A percentile compares a stretch with the other conserved stretches of the same genome.
These are phyloP conservation scores for Posidonia oceanica DNA, from an alignment of 116 monocot genomes.

Conservation along the genomic window DNA sequence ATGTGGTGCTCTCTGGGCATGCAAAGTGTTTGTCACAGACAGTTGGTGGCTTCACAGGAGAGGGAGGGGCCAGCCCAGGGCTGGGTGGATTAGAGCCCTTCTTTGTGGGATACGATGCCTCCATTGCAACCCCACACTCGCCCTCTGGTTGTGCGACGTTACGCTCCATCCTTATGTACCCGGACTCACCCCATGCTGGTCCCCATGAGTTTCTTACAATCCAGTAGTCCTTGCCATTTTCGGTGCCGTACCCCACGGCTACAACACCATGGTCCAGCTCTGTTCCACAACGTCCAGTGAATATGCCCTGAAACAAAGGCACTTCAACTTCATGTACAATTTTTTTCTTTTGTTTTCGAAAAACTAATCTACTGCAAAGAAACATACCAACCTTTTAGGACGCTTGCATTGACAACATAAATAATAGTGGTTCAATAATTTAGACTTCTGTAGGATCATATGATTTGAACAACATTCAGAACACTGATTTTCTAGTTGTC, in stretches of 20 bases:
- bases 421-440: too few species aligned
- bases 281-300: constrained; percentile 39
- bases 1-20: constrained; percentile 47
- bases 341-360: too few species aligned
- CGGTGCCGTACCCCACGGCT: constrained; percentile 51
- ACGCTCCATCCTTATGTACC: constrained; percentile 45
- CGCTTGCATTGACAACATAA: too few species aligned
- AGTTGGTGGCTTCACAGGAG: constrained; percentile 35
- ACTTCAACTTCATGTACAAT: too few species aligned
- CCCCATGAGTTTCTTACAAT: constrained; percentile 75
- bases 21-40: constrained; percentile 51
- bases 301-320: constrained; percentile 30
- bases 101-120: constrained; percentile 35
- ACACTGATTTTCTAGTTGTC: too few species aligned
- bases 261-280: constrained; percentile 50
- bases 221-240: constrained; percentile 50
- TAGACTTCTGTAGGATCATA: too few species aligned
- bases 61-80: constrained; percentile 42
- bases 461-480: too few species aligned
- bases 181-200: constrained; percentile 44
- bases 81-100: constrained; percentile 27
- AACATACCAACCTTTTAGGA: too few species aligned
- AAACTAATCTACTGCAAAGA: too few species aligned
- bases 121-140: constrained; percentile 37
- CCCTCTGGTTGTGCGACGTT: constrained; percentile 14